Conservation (phyloP, 1,284 basidiomycete genomes). For the Sporisorium scitamineum region DNA sequence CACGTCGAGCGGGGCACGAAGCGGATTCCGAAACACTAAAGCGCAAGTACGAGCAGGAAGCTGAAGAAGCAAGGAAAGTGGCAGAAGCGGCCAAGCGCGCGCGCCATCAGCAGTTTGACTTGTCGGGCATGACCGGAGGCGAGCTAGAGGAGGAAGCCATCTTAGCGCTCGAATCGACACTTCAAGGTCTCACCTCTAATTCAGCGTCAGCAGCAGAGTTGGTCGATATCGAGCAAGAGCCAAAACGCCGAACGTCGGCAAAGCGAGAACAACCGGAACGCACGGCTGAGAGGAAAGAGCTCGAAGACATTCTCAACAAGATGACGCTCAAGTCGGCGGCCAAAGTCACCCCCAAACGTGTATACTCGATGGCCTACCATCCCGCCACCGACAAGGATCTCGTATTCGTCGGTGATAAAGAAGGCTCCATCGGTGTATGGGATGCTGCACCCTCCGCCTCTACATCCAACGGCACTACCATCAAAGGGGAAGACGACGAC, state of each 20-base stretch:
- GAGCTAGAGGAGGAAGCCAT: conserved; percentile 43
- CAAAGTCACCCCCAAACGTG: conserved; percentile 58
- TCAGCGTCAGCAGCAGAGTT: conserved; percentile 30
- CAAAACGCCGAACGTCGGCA: conserved; percentile 10
- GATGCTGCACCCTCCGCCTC: conserved; percentile 44
- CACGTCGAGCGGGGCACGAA: conserved; percentile 53
- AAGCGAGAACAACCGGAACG: conserved; percentile 6
- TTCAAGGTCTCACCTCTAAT: conserved; percentile 26
- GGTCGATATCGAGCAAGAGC: conserved; percentile 39
- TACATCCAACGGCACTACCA: background rate
- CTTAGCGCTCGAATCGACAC: conserved; percentile 30
- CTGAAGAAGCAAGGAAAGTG: conserved; percentile 42
- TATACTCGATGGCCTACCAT: conserved; percentile 64
- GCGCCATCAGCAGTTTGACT: conserved; percentile 53
- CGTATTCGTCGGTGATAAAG: conserved; percentile 66
- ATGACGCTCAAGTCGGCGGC: conserved; percentile 57
- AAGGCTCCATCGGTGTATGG: conserved; percentile 65
- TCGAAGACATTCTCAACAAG: conserved; percentile 50
- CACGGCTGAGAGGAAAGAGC: conserved; percentile 29
- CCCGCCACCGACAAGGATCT: conserved; percentile 61
- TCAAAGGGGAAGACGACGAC: conserved; percentile 41
- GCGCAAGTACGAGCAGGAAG: conserved; percentile 56
- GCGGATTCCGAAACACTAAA: conserved; percentile 56
- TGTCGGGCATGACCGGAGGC: conserved; percentile 44
- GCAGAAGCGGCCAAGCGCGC: conserved; percentile 54